Evolutionary conservation across 768 basidiomycete genomes (phyloP).

Genomic region (Lactifluus pinguis): DNA sequence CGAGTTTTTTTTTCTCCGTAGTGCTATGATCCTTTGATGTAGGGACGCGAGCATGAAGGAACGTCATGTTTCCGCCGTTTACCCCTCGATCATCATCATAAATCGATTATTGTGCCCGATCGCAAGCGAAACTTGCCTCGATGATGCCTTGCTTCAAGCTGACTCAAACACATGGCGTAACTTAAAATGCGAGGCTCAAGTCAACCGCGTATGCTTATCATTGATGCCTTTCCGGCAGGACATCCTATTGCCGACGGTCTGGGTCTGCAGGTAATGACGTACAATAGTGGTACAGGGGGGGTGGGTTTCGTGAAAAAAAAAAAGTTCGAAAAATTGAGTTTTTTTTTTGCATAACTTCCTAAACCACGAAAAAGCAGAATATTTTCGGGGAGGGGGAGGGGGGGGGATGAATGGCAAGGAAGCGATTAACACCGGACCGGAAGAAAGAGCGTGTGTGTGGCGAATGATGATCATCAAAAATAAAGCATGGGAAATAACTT

Average conservation of each 20-base stretch:
- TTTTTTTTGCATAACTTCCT: neutral
- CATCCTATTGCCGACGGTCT: constrained; percentile 4
- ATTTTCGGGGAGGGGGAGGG: neutral
- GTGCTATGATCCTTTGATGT: neutral
- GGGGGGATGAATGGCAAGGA: neutral
- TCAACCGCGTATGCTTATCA: neutral
- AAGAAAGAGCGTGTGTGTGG: neutral
- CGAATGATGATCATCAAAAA: neutral
- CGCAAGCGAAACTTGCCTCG: constrained; percentile 5
- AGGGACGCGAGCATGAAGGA: neutral
- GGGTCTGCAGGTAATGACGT: constrained; percentile 14
- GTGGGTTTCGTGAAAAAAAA: no score
- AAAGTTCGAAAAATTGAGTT: no score
- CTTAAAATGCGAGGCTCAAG: neutral
- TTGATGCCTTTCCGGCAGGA: neutral
- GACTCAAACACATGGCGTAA: constrained; percentile 1
- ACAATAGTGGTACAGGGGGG: constrained; percentile 9
- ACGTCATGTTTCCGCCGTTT: neutral
- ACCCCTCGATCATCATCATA: constrained; percentile 12
- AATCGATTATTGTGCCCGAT: constrained; percentile 11
- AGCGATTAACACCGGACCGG: neutral
- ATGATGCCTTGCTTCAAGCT: constrained; percentile 8
- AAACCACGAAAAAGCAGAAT: neutral
- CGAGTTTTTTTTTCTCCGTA: neutral
- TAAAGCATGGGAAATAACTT: constrained; percentile 13